These are phyloP conservation scores for Conoideocrella luteorostrata DNA, from an alignment of 2,329 filamentous ascomycete genomes.

Conservation along the genomic window DNA sequence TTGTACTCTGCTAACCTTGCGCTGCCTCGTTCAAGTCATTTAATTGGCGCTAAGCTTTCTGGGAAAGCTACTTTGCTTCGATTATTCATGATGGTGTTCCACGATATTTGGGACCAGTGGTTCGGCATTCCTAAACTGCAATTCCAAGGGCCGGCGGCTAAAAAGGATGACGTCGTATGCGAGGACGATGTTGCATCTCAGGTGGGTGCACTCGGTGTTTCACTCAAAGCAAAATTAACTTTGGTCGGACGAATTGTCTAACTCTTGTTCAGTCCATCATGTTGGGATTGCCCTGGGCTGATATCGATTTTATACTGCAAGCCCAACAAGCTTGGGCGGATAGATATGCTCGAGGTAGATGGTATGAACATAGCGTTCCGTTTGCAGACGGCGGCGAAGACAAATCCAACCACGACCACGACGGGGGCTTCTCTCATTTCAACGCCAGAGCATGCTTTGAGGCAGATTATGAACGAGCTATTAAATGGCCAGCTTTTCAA, in stretches of 20 bases:
- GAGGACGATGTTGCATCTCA: slow-evolving; percentile 37
- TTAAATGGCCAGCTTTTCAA: slow-evolving; percentile 17
- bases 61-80: slow-evolving; percentile 29
- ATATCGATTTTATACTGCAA: slow-evolving; percentile 38
- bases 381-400: not conserved
- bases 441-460: slow-evolving; percentile 30
- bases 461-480: slow-evolving; percentile 25
- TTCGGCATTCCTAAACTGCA: slow-evolving; percentile 23
- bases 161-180: slow-evolving; percentile 8
- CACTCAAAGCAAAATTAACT: not conserved
- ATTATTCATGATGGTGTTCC: slow-evolving; percentile 29
- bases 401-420: slow-evolving; percentile 13
- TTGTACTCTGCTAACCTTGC: slow-evolving; percentile 42
- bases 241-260: too few relatives aligned
- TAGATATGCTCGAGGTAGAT: slow-evolving; percentile 26
- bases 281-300: slow-evolving; percentile 37
- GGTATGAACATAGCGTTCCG: slow-evolving; percentile 26
- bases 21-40: slow-evolving; percentile 37
- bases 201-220: slow-evolving; percentile 24
- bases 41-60: slow-evolving; percentile 42
- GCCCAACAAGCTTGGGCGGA: slow-evolving; percentile 43
- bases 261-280: slow-evolving; percentile 31
- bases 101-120: slow-evolving; percentile 31
- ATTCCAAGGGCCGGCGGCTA: slow-evolving; percentile 10
- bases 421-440: slow-evolving; percentile 22